Base-by-base conservation (phyloP, 495 filamentous ascomycete species). In the Xylaria intraflava region DNA sequence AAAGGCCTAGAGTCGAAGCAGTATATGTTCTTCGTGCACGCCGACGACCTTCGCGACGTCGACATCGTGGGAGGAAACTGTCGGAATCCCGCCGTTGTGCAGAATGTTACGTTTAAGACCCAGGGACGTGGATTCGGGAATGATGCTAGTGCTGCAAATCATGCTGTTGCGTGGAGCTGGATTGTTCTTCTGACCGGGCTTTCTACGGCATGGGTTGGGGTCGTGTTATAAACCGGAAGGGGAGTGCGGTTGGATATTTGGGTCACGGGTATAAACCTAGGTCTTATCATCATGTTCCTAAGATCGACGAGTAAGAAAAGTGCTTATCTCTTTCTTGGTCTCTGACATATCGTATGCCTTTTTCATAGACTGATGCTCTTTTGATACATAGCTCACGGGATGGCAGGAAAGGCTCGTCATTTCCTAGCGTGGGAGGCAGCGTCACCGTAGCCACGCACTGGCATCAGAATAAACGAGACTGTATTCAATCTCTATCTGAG, bases 11-110 rank as follows among this genome's bases (percentile, higher is more conserved):
- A 84, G 29, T 76, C 80, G 60, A 69, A 70, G 39, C 74, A 65
- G 60, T 91, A 87, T 63, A 90, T 91, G 86, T 91, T 91, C 72
- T 90, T 91, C 71, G 66, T 71, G 2, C 72, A 80, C 1, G 74
- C 87, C 0, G 83, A 90, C 64, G 87, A 90, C 60, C 72, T 91
- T 12, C 75, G 49, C 5, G 72, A 74, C 14, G 71, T 90, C 58
- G 83, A 91, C 65, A 82, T 90, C 55, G 70, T 68, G n/a, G 80
- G 77, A 31, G 87, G 87, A 6, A 71, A 87, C 16, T 90, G 87
- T 60, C 69, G 80, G 54, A 90, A 90, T 55, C 51, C 61, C 22
- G 77, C 71, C 1, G 73, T 88, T 1, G 59, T 65, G 57, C 84
- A 89, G 62, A 85, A 86, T 54, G 65, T 89, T 33, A 88, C 84